A percentile compares a stretch with the other conserved stretches of the same genome.
Conservation (phyloP, 805 yeast species). For the Saturnispora besseyi region DNA sequence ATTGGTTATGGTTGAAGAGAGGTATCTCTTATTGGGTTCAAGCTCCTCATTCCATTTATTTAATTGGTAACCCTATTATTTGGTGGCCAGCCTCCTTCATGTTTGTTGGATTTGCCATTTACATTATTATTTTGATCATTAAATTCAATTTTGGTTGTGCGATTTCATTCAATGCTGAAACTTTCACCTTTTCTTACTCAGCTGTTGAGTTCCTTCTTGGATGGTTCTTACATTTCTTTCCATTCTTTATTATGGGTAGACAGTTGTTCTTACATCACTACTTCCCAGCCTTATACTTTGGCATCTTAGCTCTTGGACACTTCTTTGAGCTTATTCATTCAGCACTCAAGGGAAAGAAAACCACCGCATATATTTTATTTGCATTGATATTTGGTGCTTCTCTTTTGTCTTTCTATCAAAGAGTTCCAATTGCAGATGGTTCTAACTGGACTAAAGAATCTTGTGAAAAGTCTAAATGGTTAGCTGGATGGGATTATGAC, state of each 20-base stretch:
- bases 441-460: slow-evolving; percentile 63
- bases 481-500: slow-evolving; percentile 80
- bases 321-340: slow-evolving; percentile 26
- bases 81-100: slow-evolving; percentile 66
- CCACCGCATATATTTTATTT: slow-evolving; percentile 37
- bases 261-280: slow-evolving; percentile 92
- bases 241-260: slow-evolving; percentile 83
- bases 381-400: slow-evolving; percentile 41
- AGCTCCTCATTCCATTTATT: slow-evolving; percentile 46
- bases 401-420: slow-evolving; percentile 45
- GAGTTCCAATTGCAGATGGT: slow-evolving; percentile 73
- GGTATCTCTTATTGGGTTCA: slow-evolving; percentile 79
- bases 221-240: slow-evolving; percentile 62
- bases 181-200: slow-evolving; percentile 58
- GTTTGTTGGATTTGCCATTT: slow-evolving; percentile 41
- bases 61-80: slow-evolving; percentile 68
- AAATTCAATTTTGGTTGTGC: slow-evolving; percentile 54
- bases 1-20: slow-evolving; percentile 68
- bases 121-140: slow-evolving; percentile 37
- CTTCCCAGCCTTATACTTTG: slow-evolving; percentile 83
- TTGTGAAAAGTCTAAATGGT: slow-evolving; percentile 54
- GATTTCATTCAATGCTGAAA: slow-evolving; percentile 41
- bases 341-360: slow-evolving; percentile 30
- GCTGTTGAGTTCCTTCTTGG: slow-evolving; percentile 56
- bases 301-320: slow-evolving; percentile 29